Evolutionary conservation across 2,329 filamentous ascomycete genomes (phyloP), one percentile per base, ranked within the genome.

Genomic region (Talaromyces sp.): DNA sequence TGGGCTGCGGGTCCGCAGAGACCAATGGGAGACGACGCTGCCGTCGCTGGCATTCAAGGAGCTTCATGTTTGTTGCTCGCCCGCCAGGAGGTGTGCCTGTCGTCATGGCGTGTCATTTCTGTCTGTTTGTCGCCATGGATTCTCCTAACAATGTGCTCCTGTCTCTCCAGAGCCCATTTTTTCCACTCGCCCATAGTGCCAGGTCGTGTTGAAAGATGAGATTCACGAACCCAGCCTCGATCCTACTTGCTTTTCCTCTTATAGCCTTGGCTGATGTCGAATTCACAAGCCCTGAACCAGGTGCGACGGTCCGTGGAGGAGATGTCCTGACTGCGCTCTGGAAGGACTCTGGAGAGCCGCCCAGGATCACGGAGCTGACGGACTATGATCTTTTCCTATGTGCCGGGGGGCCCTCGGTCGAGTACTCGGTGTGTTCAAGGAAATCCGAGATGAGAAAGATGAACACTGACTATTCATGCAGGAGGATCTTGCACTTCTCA

Each of bases 311-410:
- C 24, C 71, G 78, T 53, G 80, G 77, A 17, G 83, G 81, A 52
- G 75, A 78, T 58, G 70, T 79, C 14, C 76, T 89, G 54, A 78
- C 77, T 4, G 76, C 86, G 19, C 74, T 78, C 64, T 88, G 85
- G 85, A 76, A 78, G 61, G 84, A 87, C 19, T 80, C 80, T 29
- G 81, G 81, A 46, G 73, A 73, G 21, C 71, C 77, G 50, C 84
- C 85, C 2, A 68, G 74, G 3, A 69, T 86, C 38, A 68, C 79
- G 8, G 77, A 82, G 60, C 75, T 87, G 49, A 70, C 74, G 2
- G 77, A 78, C 19, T 89, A 86, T 70, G 76, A 83, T 62, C 71
- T 89, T 54, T 83, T 82, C 65, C 75, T 89, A 24, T 84, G 84
- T 67, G 82, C 84, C 7, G 86, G 86, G 58, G 84, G 85, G 52